Evolutionary conservation across 73 alveolate species (phyloP).

Genomic region (Paramecium sonneborni): DNA sequence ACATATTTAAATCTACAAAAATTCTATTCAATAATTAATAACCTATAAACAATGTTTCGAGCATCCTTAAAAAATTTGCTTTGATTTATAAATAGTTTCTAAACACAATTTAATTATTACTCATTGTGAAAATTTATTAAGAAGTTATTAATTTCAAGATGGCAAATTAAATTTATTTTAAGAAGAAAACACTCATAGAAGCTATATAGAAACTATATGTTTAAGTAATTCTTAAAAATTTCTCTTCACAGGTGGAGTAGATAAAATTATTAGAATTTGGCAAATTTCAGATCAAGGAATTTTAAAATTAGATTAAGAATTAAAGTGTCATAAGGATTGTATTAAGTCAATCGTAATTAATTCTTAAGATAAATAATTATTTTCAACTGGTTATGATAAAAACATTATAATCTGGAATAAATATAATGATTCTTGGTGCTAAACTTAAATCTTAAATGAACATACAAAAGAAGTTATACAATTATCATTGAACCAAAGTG

Average conservation of each 20-base stretch:
- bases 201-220: neutral
- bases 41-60: neutral
- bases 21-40: neutral
- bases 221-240: neutral
- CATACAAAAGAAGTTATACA: neutral
- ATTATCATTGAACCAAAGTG: neutral
- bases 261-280: neutral
- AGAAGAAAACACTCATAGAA: neutral
- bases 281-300: neutral
- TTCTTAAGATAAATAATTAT: neutral
- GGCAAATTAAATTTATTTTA: neutral
- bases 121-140: neutral
- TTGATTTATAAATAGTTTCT: neutral
- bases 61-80: neutral
- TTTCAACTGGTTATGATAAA: neutral
- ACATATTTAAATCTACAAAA: neutral
- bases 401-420: neutral
- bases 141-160: neutral
- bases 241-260: neutral
- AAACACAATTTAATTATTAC: neutral
- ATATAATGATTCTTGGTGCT: neutral
- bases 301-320: neutral
- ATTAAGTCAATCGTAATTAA: neutral
- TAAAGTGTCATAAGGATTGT: neutral
- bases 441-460: neutral